phyloP scores from a whole-genome alignment of 805 yeast species.

The Metschnikowia rubicola region DNA sequence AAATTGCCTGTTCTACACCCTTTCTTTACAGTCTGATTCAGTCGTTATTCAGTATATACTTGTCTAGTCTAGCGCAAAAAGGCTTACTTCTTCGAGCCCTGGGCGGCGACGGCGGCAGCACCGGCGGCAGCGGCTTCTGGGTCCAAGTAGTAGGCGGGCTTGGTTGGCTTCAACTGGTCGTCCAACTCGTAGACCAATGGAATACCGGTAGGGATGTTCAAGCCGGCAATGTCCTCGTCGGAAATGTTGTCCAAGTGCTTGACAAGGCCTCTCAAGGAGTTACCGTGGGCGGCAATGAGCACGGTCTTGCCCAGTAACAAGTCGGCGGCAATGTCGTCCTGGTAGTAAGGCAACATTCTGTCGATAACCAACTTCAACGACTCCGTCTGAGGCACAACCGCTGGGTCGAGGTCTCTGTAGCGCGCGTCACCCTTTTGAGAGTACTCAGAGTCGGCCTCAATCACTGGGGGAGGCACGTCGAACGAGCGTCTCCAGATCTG shows the following conservation, averaged over 20 bases:
- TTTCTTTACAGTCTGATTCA: too few relatives aligned
- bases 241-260: constrained; percentile 93
- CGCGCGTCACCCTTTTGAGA: constrained; percentile 85
- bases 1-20: too few relatives aligned
- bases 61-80: too few relatives aligned
- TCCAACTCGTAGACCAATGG: constrained; percentile 97
- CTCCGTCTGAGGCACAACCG: constrained; percentile 88
- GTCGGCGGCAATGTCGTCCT: constrained; percentile 83
- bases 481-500: constrained; percentile 96
- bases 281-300: constrained; percentile 94
- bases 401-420: constrained; percentile 80
- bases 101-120: constrained; percentile 98
- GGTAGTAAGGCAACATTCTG: constrained; percentile 96
- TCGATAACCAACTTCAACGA: constrained; percentile 92
- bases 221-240: constrained; percentile 86
- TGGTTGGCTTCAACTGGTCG: constrained; percentile 78
- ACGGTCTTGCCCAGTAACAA: constrained; percentile 86
- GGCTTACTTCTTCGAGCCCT: constrained; percentile 51
- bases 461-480: constrained; percentile 93
- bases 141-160: constrained; percentile 94
- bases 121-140: constrained; percentile 99
- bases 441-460: constrained; percentile 72
- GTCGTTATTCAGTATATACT: neutral
- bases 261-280: constrained; percentile 94
- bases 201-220: constrained; percentile 98